Conservation (phyloP, 208 protist genomes). For the Herpetomonas samuelpessoai region DNA sequence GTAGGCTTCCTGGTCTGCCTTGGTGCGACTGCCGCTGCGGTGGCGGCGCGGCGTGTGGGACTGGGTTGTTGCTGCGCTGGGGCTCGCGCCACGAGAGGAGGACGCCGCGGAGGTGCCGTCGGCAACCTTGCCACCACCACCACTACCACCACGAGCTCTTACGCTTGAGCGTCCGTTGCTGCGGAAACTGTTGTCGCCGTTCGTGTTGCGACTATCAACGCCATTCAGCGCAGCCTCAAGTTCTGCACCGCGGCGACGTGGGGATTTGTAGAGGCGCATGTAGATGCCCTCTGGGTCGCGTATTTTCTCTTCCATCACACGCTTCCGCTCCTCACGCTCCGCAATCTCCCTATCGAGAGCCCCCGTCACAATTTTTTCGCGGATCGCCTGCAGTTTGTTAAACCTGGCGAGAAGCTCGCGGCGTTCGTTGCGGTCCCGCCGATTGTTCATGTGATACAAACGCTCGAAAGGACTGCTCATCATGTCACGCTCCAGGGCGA, state of each 20-base stretch:
- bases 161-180: no score
- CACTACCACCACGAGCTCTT: no score
- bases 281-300: constrained; percentile 43
- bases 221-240: constrained; percentile 12
- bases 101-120: not conserved
- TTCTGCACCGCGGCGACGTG: constrained; percentile 1
- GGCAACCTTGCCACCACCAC: not conserved
- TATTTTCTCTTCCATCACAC: constrained; percentile 32
- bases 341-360: constrained; percentile 32
- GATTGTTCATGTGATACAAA: constrained; percentile 86
- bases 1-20: constrained; percentile 10
- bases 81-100: not conserved
- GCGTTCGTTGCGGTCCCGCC: constrained; percentile 64
- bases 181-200: no score
- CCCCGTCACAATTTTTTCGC: constrained; percentile 45
- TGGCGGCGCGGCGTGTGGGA: not conserved
- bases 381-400: constrained; percentile 46
- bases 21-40: constrained; percentile 8
- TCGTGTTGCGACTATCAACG: constrained; percentile 5
- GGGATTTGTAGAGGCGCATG: constrained; percentile 52
- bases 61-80: not conserved
- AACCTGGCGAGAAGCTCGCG: constrained; percentile 43
- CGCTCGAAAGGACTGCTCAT: constrained; percentile 51
- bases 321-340: constrained; percentile 31
- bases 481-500: constrained; percentile 36